A percentile compares a stretch with the other conserved stretches of the same genome.
Evolutionary conservation across 129 eudicot species (phyloP).

Genomic region (Sambucus nigra): DNA sequence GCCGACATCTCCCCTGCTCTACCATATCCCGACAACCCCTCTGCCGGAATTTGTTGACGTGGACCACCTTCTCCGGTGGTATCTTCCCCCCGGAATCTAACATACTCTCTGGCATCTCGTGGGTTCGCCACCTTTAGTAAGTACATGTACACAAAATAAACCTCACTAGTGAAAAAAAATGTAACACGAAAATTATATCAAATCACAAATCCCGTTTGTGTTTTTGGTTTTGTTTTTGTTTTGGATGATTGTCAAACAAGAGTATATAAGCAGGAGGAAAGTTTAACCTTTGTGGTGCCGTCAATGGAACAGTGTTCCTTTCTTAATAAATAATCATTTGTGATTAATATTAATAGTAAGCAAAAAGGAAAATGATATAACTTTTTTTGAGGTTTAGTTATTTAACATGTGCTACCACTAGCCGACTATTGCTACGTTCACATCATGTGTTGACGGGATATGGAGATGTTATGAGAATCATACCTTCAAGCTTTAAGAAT

Average conservation of each 20-base stretch:
- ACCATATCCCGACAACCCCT: conserved; percentile 18
- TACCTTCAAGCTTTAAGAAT: not conserved
- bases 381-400: not conserved
- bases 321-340: not conserved
- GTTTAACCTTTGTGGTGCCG: conserved; percentile 7
- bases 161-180: too few relatives aligned
- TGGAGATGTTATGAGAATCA: not conserved
- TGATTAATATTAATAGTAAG: not conserved
- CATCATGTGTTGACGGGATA: not conserved
- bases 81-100: conserved; percentile 13
- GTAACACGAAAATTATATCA: too few relatives aligned
- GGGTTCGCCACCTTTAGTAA: conserved; percentile 71
- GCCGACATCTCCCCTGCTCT: conserved; percentile 58
- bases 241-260: not conserved
- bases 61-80: conserved; percentile 18
- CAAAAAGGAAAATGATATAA: not conserved
- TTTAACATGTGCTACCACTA: not conserved
- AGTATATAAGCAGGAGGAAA: not conserved
- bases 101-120: conserved; percentile 37
- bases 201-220: too few relatives aligned
- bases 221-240: too few relatives aligned
- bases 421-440: conserved; percentile 4
- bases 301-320: conserved; percentile 8
- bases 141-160: conserved; percentile 17
- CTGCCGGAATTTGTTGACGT: not conserved